These are phyloP conservation scores for Hysterium pulicare DNA, from an alignment of 2,329 filamentous ascomycete species.

Conservation along the genomic window DNA sequence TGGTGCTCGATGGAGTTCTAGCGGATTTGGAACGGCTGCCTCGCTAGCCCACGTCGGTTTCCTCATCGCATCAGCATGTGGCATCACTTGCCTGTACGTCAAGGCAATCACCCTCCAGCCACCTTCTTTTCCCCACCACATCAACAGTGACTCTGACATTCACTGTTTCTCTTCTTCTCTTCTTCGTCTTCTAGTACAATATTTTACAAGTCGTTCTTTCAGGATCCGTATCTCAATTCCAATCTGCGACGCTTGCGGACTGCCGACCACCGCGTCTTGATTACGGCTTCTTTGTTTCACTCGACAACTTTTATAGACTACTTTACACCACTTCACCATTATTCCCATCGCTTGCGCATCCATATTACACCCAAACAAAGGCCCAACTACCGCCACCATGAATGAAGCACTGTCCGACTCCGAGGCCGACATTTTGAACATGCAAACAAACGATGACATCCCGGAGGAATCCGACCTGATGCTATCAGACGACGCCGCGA, in stretches of 20 bases:
- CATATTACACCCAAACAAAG: not conserved
- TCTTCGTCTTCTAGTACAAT: slow-evolving; percentile 14
- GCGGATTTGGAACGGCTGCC: slow-evolving; percentile 1
- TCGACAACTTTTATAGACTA: slow-evolving; percentile 3
- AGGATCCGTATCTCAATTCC: slow-evolving; percentile 5
- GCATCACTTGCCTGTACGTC: too few relatives aligned
- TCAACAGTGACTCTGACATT: too few relatives aligned
- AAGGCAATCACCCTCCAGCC: slow-evolving; percentile 3
- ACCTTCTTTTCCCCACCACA: slow-evolving; percentile 2
- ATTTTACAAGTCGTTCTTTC: slow-evolving; percentile 11
- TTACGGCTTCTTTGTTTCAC: slow-evolving; percentile 14
- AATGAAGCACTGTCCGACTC: slow-evolving; percentile 31
- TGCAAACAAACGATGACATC: slow-evolving; percentile 36
- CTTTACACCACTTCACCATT: slow-evolving; percentile 5
- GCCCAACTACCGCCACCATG: slow-evolving; percentile 10
- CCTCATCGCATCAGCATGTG: too few relatives aligned
- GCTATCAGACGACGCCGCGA: slow-evolving; percentile 37
- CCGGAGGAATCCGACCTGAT: slow-evolving; percentile 41
- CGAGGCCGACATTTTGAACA: slow-evolving; percentile 28
- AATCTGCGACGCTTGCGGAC: slow-evolving; percentile 8
- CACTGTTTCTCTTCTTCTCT: slow-evolving; percentile 7
- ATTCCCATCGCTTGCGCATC: slow-evolving; percentile 6
- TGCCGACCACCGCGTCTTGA: slow-evolving; percentile 3
- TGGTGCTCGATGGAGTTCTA: not conserved
- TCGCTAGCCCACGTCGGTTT: not conserved